Base-by-base conservation (phyloP, 805 yeast species). In the Vanderwaltozyma verrucispora region DNA sequence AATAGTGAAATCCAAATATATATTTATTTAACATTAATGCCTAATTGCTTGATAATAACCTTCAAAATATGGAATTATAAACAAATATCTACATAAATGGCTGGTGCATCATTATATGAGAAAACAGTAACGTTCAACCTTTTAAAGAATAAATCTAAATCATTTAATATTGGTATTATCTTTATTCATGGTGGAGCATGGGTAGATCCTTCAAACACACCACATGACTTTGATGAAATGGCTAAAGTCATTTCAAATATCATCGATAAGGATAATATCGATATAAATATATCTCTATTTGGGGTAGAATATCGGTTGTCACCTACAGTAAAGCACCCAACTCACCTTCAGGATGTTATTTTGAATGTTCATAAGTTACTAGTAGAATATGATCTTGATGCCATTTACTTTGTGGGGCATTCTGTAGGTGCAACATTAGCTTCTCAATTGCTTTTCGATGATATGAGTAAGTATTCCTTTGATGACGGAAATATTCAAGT, bases 111-210 rank as follows among this genome's bases (percentile, higher is more conserved):
- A 4, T 17, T 29, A 17, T 29, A 6, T 29, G n/a, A 29, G 18
- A 16, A 29, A 6, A 17, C 23, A 17, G 21, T 17, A n/a, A 17
- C 17, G 18, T 17, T 17, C 21, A 29, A 29, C 6, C 15, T 29
- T 6, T 11, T 13, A 8, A 16, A 16, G 12, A 9, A 17, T 16
- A 10, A 7, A 6, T 4, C 4, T n/a, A 17, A 29, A 8, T 4
- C 23, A 6, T 4, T 3, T 3, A 11, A 29, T 17, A 25, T 11
- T 2, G 38, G 17, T 15, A 24, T 74, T 5, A 67, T 83, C 1
- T 77, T 75, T 46, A 69, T 85, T 28, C 95, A 85, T 58, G 95
- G 95, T 1, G 95, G 95, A 0, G 94, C 87, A 0, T 85, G 95
- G 95, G 66, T 84, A 43, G 94, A 81, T 50, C 73, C 76, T 1